Base-by-base conservation (phyloP, 176 grass and related monocot species). In the Ensete glaucum region DNA sequence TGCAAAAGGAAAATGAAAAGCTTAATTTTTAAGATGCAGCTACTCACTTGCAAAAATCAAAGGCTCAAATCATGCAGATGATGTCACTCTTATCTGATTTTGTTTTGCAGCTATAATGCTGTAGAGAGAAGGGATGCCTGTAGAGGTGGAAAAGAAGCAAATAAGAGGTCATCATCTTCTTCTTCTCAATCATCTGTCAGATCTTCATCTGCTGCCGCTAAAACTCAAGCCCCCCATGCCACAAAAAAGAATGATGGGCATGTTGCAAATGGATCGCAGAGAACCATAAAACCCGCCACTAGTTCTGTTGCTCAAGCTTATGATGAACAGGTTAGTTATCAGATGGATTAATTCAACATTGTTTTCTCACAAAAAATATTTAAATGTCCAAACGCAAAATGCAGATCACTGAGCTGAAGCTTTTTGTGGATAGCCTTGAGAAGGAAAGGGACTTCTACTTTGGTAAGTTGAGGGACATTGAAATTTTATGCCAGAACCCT, bases 381-480 rank as follows among this genome's bases (percentile, higher is more conserved):
- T 15, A 5, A 23, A 48, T 17, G 64, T 34, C 17, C 12, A 15
- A 27, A 64, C 5, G 20, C 48, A 71, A 64, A 25, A 52, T 67
- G 70, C 95, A 99, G 95, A 99, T 94, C 20, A 99, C 88, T 3
- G 91, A 99, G 50, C 55, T 99, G 76, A 99, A 99, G 56, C 82
- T 99, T 54, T 82, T 89, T 1, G 86, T 99, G 9, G 95, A 99
- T 74, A 99, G 88, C 58, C 84, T 93, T 9, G 95, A 99, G 85
- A 91, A 99, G 82, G 95, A 99, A 70, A 88, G 95, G 12, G 95
- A 99, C 73, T 99, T 99, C 57, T 99, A 99, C 75, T 99, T 99
- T 84, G 80, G 84, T 14, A 99, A 99, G 79, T 81, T 99, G 58
- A 84, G 96, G 27, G 96, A 99, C 53, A 86, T 99, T 3, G 96